Base-by-base conservation (phyloP, 1,284 basidiomycete genomes). In the Moniliella sp. region DNA sequence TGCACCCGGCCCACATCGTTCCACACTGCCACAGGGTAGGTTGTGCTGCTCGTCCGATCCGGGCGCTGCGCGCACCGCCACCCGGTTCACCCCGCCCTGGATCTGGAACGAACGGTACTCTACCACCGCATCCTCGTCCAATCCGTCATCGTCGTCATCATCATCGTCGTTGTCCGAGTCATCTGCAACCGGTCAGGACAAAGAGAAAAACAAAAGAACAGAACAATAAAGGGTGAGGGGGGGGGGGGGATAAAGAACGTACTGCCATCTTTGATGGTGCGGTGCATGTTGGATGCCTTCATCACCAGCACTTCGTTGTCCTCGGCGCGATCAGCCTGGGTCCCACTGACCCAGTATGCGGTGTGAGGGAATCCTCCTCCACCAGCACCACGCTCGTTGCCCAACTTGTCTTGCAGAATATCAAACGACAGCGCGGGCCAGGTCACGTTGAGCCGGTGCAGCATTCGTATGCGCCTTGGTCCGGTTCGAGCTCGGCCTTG, bases 371-470 rank as follows among this genome's bases (percentile, higher is more conserved):
- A 88, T 39, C 75, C 73, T 58, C 84, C 75, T n/a, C n/a, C n/a
- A n/a, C n/a, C n/a, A 44, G 82, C 76, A 7, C 21, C 21, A 13
- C 32, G 32, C n/a, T 23, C 32, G 12, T 21, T 14, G 16, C 88
- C 91, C 7, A 84, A 69, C 50, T 71, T 75, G 62, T 94, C 84
- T 25, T 46, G 47, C 29, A 54, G 39, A 28, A 94, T 66, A 60
- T 97, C 91, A 61, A 97, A 97, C 4, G 84, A 93, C 4, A 99
- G 69, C 64, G 83, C 93, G 1, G 91, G 82, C 88, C 91, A 99
- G 37, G 75, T 75, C 30, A 91, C 79, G 38, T 77, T 74, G 70
- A 94, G 75, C 4, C 74, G 71, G 64, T 97, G 91, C 27, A 91
- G 76, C 73, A 93, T 86, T 84, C 70, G 66, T 99, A 99, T 29